phyloP scores from a whole-genome alignment of 108 stramenopile species.

The Skeletonema tropicum region DNA sequence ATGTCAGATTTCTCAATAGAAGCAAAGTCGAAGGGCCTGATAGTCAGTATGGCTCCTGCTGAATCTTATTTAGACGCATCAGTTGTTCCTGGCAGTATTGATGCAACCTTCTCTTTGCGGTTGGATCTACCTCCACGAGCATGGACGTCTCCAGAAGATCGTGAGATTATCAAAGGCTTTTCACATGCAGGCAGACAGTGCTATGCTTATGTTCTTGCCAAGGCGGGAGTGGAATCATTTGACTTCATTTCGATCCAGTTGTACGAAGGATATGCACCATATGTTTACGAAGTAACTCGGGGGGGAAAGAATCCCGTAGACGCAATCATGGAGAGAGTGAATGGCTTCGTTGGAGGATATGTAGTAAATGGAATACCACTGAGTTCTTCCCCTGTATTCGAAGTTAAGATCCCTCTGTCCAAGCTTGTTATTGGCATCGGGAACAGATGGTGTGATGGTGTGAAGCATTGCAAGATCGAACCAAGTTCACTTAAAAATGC shows the following conservation, averaged over 20 bases:
- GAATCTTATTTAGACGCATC: conserved; percentile 83
- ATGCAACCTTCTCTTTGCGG: conserved; percentile 30
- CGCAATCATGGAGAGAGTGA: conserved; percentile 28
- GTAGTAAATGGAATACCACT: conserved; percentile 13
- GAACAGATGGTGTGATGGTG: conserved; percentile 62
- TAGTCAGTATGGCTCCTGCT: conserved; percentile 85
- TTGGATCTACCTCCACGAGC: conserved; percentile 37
- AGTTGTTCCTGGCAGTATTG: conserved; percentile 13
- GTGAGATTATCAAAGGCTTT: conserved; percentile 46
- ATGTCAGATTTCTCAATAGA: conserved; percentile 58
- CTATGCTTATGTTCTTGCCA: conserved; percentile 78
- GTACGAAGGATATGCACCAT: conserved; percentile 83
- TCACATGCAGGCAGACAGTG: conserved; percentile 76
- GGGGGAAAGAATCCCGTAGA: conserved; percentile 14
- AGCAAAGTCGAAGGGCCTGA: conserved; percentile 58
- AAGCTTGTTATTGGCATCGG: conserved; percentile 77
- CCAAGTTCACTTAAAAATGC: conserved; percentile 37
- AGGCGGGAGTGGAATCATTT: conserved; percentile 63
- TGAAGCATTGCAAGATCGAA: conserved; percentile 42
- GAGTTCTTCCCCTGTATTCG: conserved; percentile 7
- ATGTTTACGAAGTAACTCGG: conserved; percentile 52
- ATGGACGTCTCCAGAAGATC: conserved; percentile 44
- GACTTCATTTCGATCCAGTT: conserved; percentile 85
- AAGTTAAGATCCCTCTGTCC: conserved; percentile 45
- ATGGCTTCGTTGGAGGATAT: conserved; percentile 21